Evolutionary conservation across 2,329 filamentous ascomycete species (phyloP).

Genomic region (Exophiala lecanii-corni): DNA sequence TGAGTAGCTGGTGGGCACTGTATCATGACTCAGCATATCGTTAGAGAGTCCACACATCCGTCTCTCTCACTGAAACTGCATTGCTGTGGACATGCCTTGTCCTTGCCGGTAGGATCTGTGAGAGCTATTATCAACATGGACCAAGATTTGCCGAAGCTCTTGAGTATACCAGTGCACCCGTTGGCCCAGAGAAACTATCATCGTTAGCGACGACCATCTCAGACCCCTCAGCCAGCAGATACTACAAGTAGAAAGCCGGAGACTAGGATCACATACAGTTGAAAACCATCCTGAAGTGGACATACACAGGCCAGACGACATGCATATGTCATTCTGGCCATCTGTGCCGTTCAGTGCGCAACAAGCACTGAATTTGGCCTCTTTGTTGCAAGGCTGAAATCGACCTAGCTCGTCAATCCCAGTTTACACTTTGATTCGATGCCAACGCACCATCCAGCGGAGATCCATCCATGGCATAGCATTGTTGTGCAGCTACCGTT

Average conservation of each 20-base stretch:
- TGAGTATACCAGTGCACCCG: constrained; percentile 6
- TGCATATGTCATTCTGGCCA: constrained; percentile 14
- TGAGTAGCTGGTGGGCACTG: constrained; percentile 1
- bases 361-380: constrained; percentile 9
- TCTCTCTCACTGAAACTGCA: constrained; percentile 13
- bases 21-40: too few relatives aligned
- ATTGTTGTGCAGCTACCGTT: background rate
- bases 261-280: too few relatives aligned
- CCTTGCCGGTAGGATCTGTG: constrained; percentile 13
- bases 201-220: too few relatives aligned
- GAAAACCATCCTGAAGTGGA: too few relatives aligned
- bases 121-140: too few relatives aligned
- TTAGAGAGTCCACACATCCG: too few relatives aligned
- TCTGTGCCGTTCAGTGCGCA: constrained; percentile 12
- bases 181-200: constrained; percentile 11
- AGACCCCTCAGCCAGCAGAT: too few relatives aligned
- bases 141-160: too few relatives aligned
- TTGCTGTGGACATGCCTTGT: constrained; percentile 11
- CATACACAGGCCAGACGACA: constrained; percentile 15
- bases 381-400: too few relatives aligned
- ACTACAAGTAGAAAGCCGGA: too few relatives aligned
- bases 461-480: background rate
- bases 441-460: background rate
- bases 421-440: too few relatives aligned
- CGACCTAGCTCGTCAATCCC: too few relatives aligned